Conservation (phyloP, 2,329 filamentous ascomycete species). For the Diaporthe sp. region DNA sequence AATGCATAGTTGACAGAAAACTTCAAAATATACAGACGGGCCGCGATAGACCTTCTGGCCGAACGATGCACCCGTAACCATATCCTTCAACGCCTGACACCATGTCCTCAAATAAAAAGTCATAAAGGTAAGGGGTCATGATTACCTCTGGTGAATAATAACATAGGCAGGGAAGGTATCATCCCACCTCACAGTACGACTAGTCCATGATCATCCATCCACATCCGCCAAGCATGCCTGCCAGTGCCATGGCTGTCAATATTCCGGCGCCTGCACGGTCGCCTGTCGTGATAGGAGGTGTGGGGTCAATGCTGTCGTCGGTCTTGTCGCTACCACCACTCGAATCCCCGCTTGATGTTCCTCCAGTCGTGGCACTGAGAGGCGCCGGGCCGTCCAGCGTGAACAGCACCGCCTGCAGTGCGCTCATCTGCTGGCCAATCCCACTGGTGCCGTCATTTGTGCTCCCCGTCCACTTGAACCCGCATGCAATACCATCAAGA, state of each 20-base stretch:
- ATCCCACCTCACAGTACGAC: background rate
- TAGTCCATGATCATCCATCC: constrained; percentile 62
- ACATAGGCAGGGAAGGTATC: background rate
- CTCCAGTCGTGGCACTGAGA: constrained; percentile 62
- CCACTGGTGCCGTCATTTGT: constrained; percentile 66
- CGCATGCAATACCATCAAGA: constrained; percentile 68
- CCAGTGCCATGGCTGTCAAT: constrained; percentile 59
- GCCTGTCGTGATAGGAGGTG: constrained; percentile 41
- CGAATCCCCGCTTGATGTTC: constrained; percentile 59
- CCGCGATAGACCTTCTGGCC: background rate
- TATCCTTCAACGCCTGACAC: constrained; percentile 21
- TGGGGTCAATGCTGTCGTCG: constrained; percentile 31
- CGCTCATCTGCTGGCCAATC: constrained; percentile 71
- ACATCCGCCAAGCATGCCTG: constrained; percentile 57
- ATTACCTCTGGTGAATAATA: constrained; percentile 29
- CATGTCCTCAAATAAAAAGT: constrained; percentile 1
- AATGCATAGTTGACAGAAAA: background rate
- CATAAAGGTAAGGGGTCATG: constrained; percentile 32
- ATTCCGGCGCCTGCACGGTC: constrained; percentile 64
- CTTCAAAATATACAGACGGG: too few relatives aligned
- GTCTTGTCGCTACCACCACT: constrained; percentile 54
- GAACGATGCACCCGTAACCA: background rate
- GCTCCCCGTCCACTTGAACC: constrained; percentile 70
- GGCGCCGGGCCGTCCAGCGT: constrained; percentile 51
- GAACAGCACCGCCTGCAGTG: constrained; percentile 64